A percentile compares a stretch with the other conserved stretches of the same genome.
Conservation (phyloP, 2,329 filamentous ascomycete genomes). For the Neonectria coccinea region DNA sequence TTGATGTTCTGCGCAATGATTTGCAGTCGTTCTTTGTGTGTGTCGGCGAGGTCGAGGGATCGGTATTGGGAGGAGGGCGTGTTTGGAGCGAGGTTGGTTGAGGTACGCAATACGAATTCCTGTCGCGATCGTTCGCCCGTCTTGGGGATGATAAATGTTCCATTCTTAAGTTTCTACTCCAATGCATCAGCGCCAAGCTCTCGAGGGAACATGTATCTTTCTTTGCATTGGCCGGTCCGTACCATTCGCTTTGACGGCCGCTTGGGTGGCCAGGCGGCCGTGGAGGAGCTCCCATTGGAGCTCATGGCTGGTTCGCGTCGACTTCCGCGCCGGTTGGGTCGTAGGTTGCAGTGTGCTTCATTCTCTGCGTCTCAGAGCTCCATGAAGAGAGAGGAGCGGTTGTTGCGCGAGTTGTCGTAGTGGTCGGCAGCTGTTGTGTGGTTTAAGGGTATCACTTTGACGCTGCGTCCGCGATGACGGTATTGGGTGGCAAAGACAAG, state of each 20-base stretch:
- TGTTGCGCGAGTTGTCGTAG: constrained; percentile 6
- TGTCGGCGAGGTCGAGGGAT: constrained; percentile 44
- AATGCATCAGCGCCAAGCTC: constrained; percentile 27
- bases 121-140: constrained; percentile 88
- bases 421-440: not conserved
- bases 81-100: constrained; percentile 45
- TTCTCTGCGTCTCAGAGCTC: constrained; percentile 38
- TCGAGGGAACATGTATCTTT: not conserved
- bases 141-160: constrained; percentile 86
- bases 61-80: constrained; percentile 32
- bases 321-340: constrained; percentile 39
- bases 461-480: not conserved
- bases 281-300: constrained; percentile 48
- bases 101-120: constrained; percentile 79
- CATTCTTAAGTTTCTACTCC: constrained; percentile 78
- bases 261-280: constrained; percentile 55
- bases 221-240: constrained; percentile 37
- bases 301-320: constrained; percentile 58
- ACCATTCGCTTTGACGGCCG: constrained; percentile 61
- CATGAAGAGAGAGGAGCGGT: constrained; percentile 29
- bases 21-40: constrained; percentile 50
- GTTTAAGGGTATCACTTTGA: not conserved
- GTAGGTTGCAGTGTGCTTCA: constrained; percentile 38
- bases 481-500: not conserved
- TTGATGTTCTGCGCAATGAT: constrained; percentile 53